These are phyloP conservation scores for Graphium sp. DNA, from an alignment of 2,329 filamentous ascomycete species.

Conservation along the genomic window DNA sequence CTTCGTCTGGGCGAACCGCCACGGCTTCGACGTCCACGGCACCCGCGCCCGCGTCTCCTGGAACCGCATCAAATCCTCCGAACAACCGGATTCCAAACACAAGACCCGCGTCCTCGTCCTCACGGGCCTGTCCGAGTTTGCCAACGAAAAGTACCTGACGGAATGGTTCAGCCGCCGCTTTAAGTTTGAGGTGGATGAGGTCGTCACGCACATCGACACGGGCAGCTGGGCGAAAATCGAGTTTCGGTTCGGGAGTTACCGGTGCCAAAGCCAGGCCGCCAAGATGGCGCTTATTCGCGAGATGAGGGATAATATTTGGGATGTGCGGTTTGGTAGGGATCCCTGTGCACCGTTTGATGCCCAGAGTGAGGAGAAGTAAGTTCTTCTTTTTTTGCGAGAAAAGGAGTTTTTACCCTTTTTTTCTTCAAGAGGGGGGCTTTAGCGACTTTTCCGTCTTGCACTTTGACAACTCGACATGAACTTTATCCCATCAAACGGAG, in stretches of 20 bases:
- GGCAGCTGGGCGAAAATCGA: conserved; percentile 19
- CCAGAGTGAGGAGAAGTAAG: too few relatives aligned
- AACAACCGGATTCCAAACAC: conserved; percentile 9
- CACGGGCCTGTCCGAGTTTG: conserved; percentile 22
- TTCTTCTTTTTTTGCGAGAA: too few relatives aligned
- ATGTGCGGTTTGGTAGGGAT: conserved; percentile 5
- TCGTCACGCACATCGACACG: conserved; percentile 14
- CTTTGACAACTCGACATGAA: too few relatives aligned
- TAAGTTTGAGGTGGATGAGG: conserved; percentile 27
- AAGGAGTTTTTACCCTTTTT: too few relatives aligned
- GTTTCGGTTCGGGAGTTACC: conserved; percentile 36
- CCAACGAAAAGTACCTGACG: conserved; percentile 21
- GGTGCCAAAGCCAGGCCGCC: conserved; percentile 34
- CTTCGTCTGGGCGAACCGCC: conserved; percentile 7
- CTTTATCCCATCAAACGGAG: too few relatives aligned
- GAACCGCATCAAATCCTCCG: conserved; percentile 29
- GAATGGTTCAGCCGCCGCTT: conserved; percentile 24
- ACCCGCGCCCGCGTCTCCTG: conserved; percentile 19
- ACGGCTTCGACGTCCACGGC: conserved; percentile 18
- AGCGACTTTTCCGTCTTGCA: too few relatives aligned
- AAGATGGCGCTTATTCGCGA: conserved; percentile 15
- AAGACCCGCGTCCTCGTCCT: conserved; percentile 32
- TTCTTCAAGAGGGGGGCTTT: too few relatives aligned
- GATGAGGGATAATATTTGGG: conserved; percentile 3
- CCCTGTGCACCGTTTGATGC: too few relatives aligned